Evolutionary conservation across 139 green algal genomes (phyloP).

Genomic region (Asterochloris erici): DNA sequence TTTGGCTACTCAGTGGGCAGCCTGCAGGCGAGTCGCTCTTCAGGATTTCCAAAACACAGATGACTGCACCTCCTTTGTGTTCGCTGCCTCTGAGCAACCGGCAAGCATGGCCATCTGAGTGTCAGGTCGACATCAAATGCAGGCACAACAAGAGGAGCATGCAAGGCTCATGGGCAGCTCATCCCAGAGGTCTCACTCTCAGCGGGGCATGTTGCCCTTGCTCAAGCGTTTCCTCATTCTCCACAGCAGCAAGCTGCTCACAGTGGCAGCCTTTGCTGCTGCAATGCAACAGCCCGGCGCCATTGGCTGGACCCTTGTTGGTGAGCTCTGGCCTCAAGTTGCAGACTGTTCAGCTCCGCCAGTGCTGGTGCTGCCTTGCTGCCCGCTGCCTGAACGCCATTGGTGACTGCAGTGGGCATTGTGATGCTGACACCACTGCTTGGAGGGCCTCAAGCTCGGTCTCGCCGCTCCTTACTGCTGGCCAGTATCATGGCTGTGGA

Average conservation of each 20-base stretch:
- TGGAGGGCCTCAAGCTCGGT: not conserved
- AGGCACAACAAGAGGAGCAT: not conserved
- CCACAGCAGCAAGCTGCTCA: slow-evolving; percentile 36
- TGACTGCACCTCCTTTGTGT: not conserved
- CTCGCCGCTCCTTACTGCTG: too few species aligned
- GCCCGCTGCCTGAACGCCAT: not conserved
- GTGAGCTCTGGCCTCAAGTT: slow-evolving; percentile 1
- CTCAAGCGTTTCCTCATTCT: slow-evolving; percentile 34
- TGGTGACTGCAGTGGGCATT: slow-evolving; percentile 19
- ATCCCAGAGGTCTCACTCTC: not conserved
- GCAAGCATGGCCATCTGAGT: not conserved
- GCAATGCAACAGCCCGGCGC: slow-evolving; percentile 34
- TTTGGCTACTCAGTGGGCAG: slow-evolving; percentile 25
- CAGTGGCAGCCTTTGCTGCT: slow-evolving; percentile 28
- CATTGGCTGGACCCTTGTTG: slow-evolving; percentile 28
- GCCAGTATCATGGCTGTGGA: too few species aligned
- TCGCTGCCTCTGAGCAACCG: not conserved
- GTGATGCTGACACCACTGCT: slow-evolving; percentile 29
- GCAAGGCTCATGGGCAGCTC: not conserved
- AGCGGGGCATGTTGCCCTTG: not conserved
- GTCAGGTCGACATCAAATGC: not conserved
- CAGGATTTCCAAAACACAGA: not conserved
- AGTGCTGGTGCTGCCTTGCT: not conserved
- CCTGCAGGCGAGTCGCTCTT: slow-evolving; percentile 10
- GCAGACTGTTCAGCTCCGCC: not conserved